These are phyloP conservation scores for Tolypocladium sp. DNA, from an alignment of 2,329 filamentous ascomycete species.

Conservation along the genomic window DNA sequence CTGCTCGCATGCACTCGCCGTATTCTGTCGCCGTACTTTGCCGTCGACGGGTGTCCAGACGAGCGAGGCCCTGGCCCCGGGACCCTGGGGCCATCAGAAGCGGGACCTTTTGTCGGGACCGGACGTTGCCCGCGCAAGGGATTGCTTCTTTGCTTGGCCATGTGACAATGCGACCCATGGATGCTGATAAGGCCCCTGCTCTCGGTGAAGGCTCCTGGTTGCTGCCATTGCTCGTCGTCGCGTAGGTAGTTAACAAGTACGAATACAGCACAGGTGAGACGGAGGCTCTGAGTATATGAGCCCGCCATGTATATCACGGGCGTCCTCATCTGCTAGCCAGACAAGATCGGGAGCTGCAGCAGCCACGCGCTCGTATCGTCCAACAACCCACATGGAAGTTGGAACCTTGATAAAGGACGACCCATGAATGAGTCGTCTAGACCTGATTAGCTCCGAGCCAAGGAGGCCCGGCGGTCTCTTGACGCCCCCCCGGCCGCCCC, in stretches of 20 bases:
- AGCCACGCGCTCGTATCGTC: background rate
- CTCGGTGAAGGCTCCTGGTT: background rate
- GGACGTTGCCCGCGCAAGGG: background rate
- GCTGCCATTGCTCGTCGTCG: background rate
- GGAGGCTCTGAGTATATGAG: background rate
- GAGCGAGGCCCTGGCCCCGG: background rate
- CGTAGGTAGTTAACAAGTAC: background rate
- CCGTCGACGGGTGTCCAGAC: background rate
- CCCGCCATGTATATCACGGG: background rate
- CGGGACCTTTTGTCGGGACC: background rate
- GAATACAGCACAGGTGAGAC: background rate
- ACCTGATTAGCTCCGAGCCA: background rate
- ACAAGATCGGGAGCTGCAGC: background rate
- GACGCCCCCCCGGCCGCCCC: background rate
- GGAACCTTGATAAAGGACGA: background rate
- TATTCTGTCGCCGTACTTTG: background rate
- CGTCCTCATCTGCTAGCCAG: background rate
- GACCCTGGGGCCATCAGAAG: background rate
- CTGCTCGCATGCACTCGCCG: background rate
- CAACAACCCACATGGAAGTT: background rate
- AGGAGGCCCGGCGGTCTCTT: background rate
- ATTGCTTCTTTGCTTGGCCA: background rate
- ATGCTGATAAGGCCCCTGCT: background rate
- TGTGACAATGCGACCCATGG: background rate
- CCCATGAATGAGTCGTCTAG: background rate